phyloP scores from a whole-genome alignment of 2,329 filamentous ascomycete genomes.

The Parastagonospora nodorum region DNA sequence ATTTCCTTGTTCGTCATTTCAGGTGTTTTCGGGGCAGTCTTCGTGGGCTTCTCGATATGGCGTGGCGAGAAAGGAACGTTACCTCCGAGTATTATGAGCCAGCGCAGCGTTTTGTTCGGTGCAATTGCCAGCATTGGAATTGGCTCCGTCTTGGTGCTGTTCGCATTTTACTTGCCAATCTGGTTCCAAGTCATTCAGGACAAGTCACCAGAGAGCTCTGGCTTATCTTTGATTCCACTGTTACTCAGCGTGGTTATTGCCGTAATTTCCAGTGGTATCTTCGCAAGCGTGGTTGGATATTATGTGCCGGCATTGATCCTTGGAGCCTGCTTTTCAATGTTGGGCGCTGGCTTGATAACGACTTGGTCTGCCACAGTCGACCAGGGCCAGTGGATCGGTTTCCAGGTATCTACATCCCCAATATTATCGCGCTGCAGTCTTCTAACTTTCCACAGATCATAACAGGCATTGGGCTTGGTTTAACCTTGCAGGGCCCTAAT shows the following conservation, averaged over 20 bases:
- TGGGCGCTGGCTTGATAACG: slow-evolving; percentile 47
- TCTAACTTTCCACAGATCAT: slow-evolving; percentile 40
- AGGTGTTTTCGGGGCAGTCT: slow-evolving; percentile 47
- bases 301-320: slow-evolving; percentile 48
- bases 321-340: slow-evolving; percentile 38
- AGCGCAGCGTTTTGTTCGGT: slow-evolving; percentile 12
- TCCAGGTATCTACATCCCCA: slow-evolving; percentile 39
- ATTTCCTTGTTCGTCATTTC: slow-evolving; percentile 50
- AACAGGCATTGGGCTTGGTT: slow-evolving; percentile 41
- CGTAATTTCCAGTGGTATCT: slow-evolving; percentile 24
- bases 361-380: slow-evolving; percentile 29
- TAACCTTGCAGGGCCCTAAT: slow-evolving; percentile 31
- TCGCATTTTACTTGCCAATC: slow-evolving; percentile 28
- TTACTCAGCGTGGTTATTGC: slow-evolving; percentile 13
- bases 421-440: not conserved
- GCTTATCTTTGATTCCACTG: slow-evolving; percentile 11
- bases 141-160: not conserved
- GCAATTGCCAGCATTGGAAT: slow-evolving; percentile 2
- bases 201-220: slow-evolving; percentile 12
- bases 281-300: slow-evolving; percentile 45
- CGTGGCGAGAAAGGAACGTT: slow-evolving; percentile 12
- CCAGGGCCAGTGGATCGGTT: slow-evolving; percentile 48
- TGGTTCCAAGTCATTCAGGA: slow-evolving; percentile 21
- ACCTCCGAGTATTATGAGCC: slow-evolving; percentile 13
- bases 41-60: slow-evolving; percentile 35